Base-by-base conservation (phyloP, 1,284 basidiomycete genomes). In the Leccinum insolens region DNA sequence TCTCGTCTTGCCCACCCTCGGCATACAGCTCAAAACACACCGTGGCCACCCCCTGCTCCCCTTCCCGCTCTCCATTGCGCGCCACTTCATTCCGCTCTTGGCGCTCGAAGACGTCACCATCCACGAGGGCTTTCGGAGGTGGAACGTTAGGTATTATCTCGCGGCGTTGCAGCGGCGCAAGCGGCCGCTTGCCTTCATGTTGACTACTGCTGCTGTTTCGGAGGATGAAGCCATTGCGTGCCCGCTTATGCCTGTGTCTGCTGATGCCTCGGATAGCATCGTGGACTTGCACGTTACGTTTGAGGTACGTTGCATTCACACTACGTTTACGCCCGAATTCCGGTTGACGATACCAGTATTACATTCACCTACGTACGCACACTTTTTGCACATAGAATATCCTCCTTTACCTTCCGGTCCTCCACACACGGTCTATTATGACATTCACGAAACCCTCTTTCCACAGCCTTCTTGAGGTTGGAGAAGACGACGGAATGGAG, bases 1-100 rank as follows among this genome's bases (percentile, higher is more conserved):
- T 4, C 76, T 92, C 52, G 81, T 90, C 25, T 75, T 92, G 60
- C 88, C 88, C 15, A 80, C 83, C 1, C 85, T 90, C 66, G 92
- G 92, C 14, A 80, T 94, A 44, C 92, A 93, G 73, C 76, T 93
- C 2, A 89, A 93, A 77, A 89, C 88, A 0, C 85, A 87, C 75
- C 80, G 84, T 65, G 91, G 90, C 1, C 75, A 88, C 39, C 82
- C 83, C 7, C 76, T 79, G 22, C 69, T 84, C 11, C 61, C 57
- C 22, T 58, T 57, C 22, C 77, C 85, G 4, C 71, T 89, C 5
- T 31, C 3, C 9, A 28, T 44, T 1, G 82, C 81, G 1, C 84
- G 85, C 65, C 84, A 78, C 7, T 93, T 93, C 74, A 86, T 94
- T 71, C 87, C 89, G 7, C 74, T 83, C 39, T 75, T 81, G 2